A percentile compares a stretch with the other conserved stretches of the same genome.
Evolutionary conservation across 139 green algal genomes (phyloP).

Genomic region (Tetraselmis striata): DNA sequence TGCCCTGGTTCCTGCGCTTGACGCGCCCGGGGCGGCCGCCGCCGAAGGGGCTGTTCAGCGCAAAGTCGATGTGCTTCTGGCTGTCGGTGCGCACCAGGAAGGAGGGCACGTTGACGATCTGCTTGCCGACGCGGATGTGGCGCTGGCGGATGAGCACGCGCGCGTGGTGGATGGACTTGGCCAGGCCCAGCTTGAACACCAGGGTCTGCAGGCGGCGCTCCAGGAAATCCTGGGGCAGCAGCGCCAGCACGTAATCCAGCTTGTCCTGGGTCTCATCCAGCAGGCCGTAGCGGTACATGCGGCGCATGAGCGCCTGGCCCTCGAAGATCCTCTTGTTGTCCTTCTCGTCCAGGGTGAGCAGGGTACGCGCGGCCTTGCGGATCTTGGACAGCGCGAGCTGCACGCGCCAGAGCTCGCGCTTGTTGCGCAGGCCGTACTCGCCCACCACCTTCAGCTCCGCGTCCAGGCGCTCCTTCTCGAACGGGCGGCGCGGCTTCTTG

Average conservation of each 20-base stretch:
- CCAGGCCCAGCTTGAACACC: slow-evolving; percentile 99
- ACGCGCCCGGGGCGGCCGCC: slow-evolving; percentile 92
- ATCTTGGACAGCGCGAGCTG: slow-evolving; percentile 82
- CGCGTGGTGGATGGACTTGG: slow-evolving; percentile 98
- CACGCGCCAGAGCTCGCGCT: slow-evolving; percentile 99
- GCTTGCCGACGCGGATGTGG: slow-evolving; percentile 99
- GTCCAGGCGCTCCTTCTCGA: slow-evolving; percentile 99
- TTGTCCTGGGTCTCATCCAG: slow-evolving; percentile 94
- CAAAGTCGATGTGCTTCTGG: slow-evolving; percentile 99
- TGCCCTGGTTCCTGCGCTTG: slow-evolving; percentile 63
- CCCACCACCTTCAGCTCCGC: slow-evolving; percentile 98
- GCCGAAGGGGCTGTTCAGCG: slow-evolving; percentile 92
- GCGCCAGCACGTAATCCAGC: slow-evolving; percentile 98
- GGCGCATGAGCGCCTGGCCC: slow-evolving; percentile 86
- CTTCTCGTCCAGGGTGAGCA: slow-evolving; percentile 96
- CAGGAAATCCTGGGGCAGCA: slow-evolving; percentile 82
- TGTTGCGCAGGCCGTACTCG: slow-evolving; percentile 98
- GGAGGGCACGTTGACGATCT: slow-evolving; percentile 97
- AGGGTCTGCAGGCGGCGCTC: slow-evolving; percentile 92
- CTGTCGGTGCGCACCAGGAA: slow-evolving; percentile 97
- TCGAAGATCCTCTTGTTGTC: slow-evolving; percentile 95
- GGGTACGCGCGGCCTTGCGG: slow-evolving; percentile 84
- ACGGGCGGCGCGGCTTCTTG: slow-evolving; percentile 97
- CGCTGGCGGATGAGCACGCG: slow-evolving; percentile 96
- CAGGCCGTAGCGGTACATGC: slow-evolving; percentile 97